Base-by-base conservation (phyloP, 2,329 filamentous ascomycete genomes). In the Leptographium radiaticola region DNA sequence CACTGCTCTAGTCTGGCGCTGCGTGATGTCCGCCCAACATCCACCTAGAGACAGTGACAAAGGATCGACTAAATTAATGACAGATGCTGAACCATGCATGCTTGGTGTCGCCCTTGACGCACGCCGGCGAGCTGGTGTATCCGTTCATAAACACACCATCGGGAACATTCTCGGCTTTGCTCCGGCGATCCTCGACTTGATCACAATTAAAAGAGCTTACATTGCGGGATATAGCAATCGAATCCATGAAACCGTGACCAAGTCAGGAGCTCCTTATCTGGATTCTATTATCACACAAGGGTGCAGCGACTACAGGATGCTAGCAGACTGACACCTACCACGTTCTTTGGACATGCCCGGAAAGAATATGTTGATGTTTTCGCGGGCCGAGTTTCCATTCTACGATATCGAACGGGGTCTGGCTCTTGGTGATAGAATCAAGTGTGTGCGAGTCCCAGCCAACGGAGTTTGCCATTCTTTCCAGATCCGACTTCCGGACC, bases 151-250 rank as follows among this genome's bases (percentile, higher is more conserved):
- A 15, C 43, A 52, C 25, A 52, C 51, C 9, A 34, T 52, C 10
- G 51, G 51, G 43, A 52, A 52, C 51, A 47, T 53, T 18, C 33
- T 53, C 18, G 51, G 51, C 36, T 53, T 47, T 8, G 51, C 51
- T 1, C 33, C 51, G 10, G 51, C 31, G 9, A 18, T 31, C 4
- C 34, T 53, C 9, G 20, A 45, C n/a, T 34, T 53, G 15, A 1
- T 36, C 6, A 20, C 33, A 1, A 15, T 53, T 6, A 25, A n/a
- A 10, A 16, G 20, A 13, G 43, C 51, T 7, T 38, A 2, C 11
- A 16, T 53, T 4, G 51, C 51, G 18, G 18, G 51, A 53, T 30
- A n/a, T 48, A 6, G 51, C 51, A 9, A 42, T 34, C 12, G 4
- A 20, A 45, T 48, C 18, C 51, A 36, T n/a, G 3, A 18, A 6